These are phyloP conservation scores for Pholiota microspora DNA, from an alignment of 768 basidiomycete genomes.

Conservation along the genomic window DNA sequence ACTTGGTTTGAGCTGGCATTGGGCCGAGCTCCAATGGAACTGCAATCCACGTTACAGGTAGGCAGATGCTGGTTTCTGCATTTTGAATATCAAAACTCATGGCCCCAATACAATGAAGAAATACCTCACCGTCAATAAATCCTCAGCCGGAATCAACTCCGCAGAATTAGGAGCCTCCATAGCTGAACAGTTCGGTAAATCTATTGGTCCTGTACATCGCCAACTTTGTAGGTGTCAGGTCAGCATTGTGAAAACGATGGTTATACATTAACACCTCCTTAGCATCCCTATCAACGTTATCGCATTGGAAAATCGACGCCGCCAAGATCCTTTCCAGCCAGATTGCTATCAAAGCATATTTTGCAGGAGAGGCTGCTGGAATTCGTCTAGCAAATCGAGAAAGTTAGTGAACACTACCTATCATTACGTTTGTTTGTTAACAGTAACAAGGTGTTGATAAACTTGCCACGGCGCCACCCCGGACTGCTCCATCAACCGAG, in stretches of 20 bases:
- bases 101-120: slow-evolving; percentile 47
- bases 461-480: slow-evolving; percentile 61
- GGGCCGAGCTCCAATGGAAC: slow-evolving; percentile 85
- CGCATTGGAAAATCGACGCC: slow-evolving; percentile 73
- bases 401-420: slow-evolving; percentile 40
- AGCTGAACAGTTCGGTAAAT: slow-evolving; percentile 83
- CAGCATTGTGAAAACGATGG: background rate
- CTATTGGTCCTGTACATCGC: slow-evolving; percentile 73
- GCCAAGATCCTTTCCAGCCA: slow-evolving; percentile 82
- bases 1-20: slow-evolving; percentile 88
- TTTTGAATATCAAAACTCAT: background rate
- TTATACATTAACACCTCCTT: slow-evolving; percentile 6
- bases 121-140: slow-evolving; percentile 80
- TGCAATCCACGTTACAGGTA: slow-evolving; percentile 91
- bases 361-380: slow-evolving; percentile 82
- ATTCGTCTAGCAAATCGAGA: slow-evolving; percentile 66
- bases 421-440: background rate
- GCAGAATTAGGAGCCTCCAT: slow-evolving; percentile 91
- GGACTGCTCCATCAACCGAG: slow-evolving; percentile 56
- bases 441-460: slow-evolving; percentile 48
- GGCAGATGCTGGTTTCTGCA: slow-evolving; percentile 12
- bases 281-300: slow-evolving; percentile 56
- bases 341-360: slow-evolving; percentile 89
- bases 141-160: slow-evolving; percentile 64
- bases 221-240: slow-evolving; percentile 61